phyloP scores from a whole-genome alignment of 106 monocot species.

The Agapanthus africanus region DNA sequence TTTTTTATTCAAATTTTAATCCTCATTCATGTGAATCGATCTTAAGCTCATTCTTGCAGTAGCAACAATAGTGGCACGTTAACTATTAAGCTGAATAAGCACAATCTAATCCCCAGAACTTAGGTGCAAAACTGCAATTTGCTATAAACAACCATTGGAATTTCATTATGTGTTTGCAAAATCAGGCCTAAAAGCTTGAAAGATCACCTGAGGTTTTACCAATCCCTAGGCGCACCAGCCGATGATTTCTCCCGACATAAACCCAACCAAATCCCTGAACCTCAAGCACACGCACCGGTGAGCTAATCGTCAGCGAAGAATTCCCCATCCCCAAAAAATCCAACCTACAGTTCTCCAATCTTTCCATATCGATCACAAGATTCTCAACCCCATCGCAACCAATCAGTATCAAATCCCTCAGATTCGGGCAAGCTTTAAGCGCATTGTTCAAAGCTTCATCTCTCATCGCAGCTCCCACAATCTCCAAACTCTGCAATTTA shows the following conservation, averaged over 20 bases:
- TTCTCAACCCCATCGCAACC: conserved; percentile 67
- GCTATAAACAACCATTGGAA: too few species aligned
- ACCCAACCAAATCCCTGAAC: conserved; percentile 81
- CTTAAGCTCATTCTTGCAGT: too few species aligned
- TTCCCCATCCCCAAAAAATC: conserved; percentile 59
- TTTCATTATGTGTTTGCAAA: too few species aligned
- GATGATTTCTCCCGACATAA: conserved; percentile 35
- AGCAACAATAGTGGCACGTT: too few species aligned
- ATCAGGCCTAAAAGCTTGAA: too few species aligned
- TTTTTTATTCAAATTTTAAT: too few species aligned
- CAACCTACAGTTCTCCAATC: conserved; percentile 69
- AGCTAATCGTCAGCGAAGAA: conserved; percentile 36
- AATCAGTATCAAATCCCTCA: conserved; percentile 69
- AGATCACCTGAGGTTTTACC: conserved; percentile 77
- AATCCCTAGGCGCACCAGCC: conserved; percentile 45
- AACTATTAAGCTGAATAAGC: too few species aligned
- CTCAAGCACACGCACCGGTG: conserved; percentile 20
- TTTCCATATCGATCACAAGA: conserved; percentile 36
- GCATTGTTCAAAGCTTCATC: conserved; percentile 40
- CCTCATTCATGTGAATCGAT: too few species aligned
- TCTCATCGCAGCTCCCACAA: conserved; percentile 55
- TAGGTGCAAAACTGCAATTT: too few species aligned
- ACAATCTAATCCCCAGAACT: too few species aligned
- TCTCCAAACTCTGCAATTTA: conserved; percentile 45
- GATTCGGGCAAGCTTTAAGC: conserved; percentile 56